A percentile compares a stretch with the other conserved stretches of the same genome.
Conservation (phyloP, 345 rosid species). For the Hirschfeldia incana region DNA sequence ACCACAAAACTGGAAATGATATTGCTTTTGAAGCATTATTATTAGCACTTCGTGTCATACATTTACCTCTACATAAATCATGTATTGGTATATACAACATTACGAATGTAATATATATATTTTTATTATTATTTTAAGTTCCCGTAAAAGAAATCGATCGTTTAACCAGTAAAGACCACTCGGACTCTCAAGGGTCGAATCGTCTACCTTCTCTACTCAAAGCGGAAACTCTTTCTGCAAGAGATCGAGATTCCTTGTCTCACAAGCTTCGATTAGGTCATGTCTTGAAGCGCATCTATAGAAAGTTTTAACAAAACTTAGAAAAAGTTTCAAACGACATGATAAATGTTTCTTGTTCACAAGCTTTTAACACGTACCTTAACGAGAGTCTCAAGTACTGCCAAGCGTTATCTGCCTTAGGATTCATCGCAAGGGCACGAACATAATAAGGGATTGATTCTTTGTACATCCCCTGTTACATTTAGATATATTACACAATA, state of each 20-base stretch:
- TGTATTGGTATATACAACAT: constrained; percentile 21
- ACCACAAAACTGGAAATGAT: neutral
- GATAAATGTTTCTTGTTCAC: neutral
- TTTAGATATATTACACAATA: neutral
- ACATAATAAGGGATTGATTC: constrained; percentile 92
- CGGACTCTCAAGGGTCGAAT: neutral
- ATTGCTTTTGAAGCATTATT: neutral
- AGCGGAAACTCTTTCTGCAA: constrained; percentile 91
- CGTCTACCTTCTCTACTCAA: constrained; percentile 36
- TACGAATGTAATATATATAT: neutral
- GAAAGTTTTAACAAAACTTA: neutral
- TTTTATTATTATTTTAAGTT: neutral
- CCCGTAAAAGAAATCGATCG: neutral
- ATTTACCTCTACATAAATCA: constrained; percentile 10
- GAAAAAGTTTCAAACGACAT: neutral
- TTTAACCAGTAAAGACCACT: constrained; percentile 7
- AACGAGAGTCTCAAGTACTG: constrained; percentile 94
- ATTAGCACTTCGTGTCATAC: neutral
- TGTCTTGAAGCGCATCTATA: constrained; percentile 80
- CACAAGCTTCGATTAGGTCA: constrained; percentile 89
- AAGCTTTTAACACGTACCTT: constrained; percentile 52
- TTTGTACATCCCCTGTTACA: constrained; percentile 79
- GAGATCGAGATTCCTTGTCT: constrained; percentile 85
- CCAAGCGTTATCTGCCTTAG: constrained; percentile 99
- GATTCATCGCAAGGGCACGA: constrained; percentile 97